These are phyloP conservation scores for Xylariales sp. DNA, from an alignment of 2,329 filamentous ascomycete genomes.

Conservation along the genomic window DNA sequence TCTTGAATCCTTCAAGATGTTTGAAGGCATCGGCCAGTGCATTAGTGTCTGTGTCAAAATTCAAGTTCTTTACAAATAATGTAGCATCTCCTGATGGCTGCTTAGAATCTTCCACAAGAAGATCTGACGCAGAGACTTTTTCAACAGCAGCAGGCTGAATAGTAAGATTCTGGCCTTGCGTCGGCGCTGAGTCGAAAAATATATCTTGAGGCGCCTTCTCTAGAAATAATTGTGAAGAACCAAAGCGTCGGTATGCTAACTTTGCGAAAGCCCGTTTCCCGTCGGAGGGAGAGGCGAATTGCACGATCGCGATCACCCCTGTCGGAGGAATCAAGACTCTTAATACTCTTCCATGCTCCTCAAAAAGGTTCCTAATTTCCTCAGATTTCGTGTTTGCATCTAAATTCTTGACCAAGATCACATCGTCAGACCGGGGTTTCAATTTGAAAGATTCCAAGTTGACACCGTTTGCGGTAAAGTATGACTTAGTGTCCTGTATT, in stretches of 20 bases:
- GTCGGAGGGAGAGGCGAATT: constrained; percentile 82
- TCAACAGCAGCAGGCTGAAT: constrained; percentile 57
- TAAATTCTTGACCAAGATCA: constrained; percentile 95
- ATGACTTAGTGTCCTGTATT: constrained; percentile 95
- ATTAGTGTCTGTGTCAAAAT: constrained; percentile 86
- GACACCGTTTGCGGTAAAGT: constrained; percentile 87
- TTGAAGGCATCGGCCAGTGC: constrained; percentile 81
- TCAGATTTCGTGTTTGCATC: constrained; percentile 83
- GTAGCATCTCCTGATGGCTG: constrained; percentile 71
- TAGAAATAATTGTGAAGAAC: constrained; percentile 86
- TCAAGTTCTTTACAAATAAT: constrained; percentile 96
- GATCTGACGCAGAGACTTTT: constrained; percentile 75
- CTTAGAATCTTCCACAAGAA: constrained; percentile 63
- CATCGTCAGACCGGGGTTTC: constrained; percentile 83
- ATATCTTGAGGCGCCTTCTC: constrained; percentile 92
- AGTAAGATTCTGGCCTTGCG: constrained; percentile 41
- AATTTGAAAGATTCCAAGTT: constrained; percentile 93
- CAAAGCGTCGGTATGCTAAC: constrained; percentile 86
- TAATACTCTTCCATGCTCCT: constrained; percentile 84
- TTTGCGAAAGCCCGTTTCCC: constrained; percentile 86
- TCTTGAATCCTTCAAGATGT: constrained; percentile 86
- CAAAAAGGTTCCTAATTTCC: constrained; percentile 83
- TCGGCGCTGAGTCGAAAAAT: constrained; percentile 61
- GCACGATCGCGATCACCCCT: constrained; percentile 92
- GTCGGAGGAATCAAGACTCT: constrained; percentile 91